Percentiles rank a stretch among this genome's conserved stretches.
Evolutionary conservation across 257 asterid genomes (phyloP).

Genomic region (Osmanthus fragrans): DNA sequence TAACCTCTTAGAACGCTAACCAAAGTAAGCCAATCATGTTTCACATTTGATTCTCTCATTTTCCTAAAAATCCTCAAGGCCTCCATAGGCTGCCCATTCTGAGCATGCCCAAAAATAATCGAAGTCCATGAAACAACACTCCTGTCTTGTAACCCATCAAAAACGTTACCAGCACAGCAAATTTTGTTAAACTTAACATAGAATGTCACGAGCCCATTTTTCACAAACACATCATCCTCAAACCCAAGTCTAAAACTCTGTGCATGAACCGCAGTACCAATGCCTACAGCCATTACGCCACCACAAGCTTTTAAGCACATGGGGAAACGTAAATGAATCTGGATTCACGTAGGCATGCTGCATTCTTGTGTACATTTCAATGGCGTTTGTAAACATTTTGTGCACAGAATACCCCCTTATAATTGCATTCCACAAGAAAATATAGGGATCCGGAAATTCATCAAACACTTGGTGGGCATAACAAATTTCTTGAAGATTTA

Average conservation of each 20-base stretch:
- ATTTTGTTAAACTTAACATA: constrained; percentile 49
- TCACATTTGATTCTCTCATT: constrained; percentile 45
- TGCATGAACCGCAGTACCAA: constrained; percentile 57
- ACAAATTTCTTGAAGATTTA: constrained; percentile 40
- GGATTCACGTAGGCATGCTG: constrained; percentile 47
- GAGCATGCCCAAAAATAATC: constrained; percentile 59
- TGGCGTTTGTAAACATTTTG: constrained; percentile 35
- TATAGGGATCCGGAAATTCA: constrained; percentile 51
- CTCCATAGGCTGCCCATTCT: constrained; percentile 44
- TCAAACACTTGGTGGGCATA: constrained; percentile 70
- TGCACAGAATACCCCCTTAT: constrained; percentile 59
- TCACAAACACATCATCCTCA: constrained; percentile 46
- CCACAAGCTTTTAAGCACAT: constrained; percentile 64
- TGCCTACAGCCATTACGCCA: constrained; percentile 31
- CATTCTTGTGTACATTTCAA: constrained; percentile 56
- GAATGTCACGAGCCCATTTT: constrained; percentile 54
- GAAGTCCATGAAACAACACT: constrained; percentile 62
- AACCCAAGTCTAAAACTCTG: constrained; percentile 52
- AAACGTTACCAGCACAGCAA: constrained; percentile 37
- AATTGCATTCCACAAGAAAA: constrained; percentile 68
- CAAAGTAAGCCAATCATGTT: constrained; percentile 55
- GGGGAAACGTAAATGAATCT: constrained; percentile 56
- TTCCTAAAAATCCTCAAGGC: constrained; percentile 53
- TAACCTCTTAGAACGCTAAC: constrained; percentile 59
- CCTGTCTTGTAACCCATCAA: constrained; percentile 38